Evolutionary conservation across 176 grass and related monocot genomes (phyloP), one percentile per base, ranked within the genome.

Genomic region (Aegilops longissima): DNA sequence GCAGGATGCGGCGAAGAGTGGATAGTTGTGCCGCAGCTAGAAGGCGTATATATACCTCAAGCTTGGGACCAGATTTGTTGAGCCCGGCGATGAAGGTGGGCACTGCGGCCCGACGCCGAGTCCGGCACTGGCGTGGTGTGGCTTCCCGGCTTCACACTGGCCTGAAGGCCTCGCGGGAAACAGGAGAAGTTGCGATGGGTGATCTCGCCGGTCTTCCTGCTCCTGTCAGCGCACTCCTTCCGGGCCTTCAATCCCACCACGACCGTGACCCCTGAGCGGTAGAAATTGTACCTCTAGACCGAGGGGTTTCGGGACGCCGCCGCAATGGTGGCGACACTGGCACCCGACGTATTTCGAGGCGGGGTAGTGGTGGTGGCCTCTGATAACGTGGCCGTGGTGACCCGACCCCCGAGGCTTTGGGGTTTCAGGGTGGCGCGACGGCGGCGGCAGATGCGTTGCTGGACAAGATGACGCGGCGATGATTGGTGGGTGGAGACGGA

Each of bases 11-110:
- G 24, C 35, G 8, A 87, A 78, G 17, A 90, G 83, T 13, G 82
- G 90, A 63, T 90, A 86, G 24, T 92, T 92, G 69, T 90, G 90
- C 70, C 89, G 85, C 12, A 78, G 76, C 73, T 87, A 70, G 56
- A 95, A 54, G 51, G 51, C 51, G 5, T 54, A 54, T 5, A 16
- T 54, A 54, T 5, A 54, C 51, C 51, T 54, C 51, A 54, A 52
- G 51, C 51, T 54, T 54, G 51, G 49, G 49, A 6, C 49, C 49
- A 52, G 49, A 52, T 18, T 18, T 51, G 13, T 5, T 51, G 47
- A 51, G 47, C 47, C 47, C 1, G 51, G 51, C 6, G 16, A 54
- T 54, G 5, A 16, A 54, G 51, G 51, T 54, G 51, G 16, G 51
- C 51, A 18, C 5, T 54, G 5, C 51, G 51, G 16, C 49, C 49